Percentiles rank a stretch among this genome's conserved stretches.
phyloP scores from a whole-genome alignment of 208 protist species.

The Novymonas esmeraldas region DNA sequence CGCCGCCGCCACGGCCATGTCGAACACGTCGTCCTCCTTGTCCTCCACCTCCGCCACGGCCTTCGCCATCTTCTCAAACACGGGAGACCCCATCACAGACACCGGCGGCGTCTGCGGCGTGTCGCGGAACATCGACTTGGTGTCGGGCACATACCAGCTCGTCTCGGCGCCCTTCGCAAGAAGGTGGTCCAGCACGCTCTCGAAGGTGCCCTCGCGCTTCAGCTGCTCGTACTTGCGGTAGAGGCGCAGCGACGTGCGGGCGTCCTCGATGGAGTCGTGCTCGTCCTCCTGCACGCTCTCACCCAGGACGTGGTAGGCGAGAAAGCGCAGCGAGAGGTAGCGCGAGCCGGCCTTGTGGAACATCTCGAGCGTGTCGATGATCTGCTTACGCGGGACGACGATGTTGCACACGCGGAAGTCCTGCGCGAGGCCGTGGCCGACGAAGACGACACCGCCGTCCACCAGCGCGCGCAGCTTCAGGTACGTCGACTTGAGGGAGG shows the following conservation, averaged over 20 bases:
- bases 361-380: slow-evolving; percentile 97
- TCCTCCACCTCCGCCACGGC: slow-evolving; percentile 9
- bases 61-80: slow-evolving; percentile 38
- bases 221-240: slow-evolving; percentile 90
- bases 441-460: slow-evolving; percentile 93
- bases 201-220: slow-evolving; percentile 74
- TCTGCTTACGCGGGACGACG: slow-evolving; percentile 93
- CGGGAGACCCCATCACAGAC: slow-evolving; percentile 56
- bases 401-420: slow-evolving; percentile 98
- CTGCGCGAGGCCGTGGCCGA: slow-evolving; percentile 96
- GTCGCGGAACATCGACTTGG: slow-evolving; percentile 52
- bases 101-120: slow-evolving; percentile 42
- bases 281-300: slow-evolving; percentile 95
- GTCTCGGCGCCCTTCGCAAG: slow-evolving; percentile 88
- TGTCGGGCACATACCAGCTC: slow-evolving; percentile 91
- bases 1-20: slow-evolving; percentile 6
- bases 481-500: slow-evolving; percentile 94
- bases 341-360: slow-evolving; percentile 89
- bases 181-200: slow-evolving; percentile 78
- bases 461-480: slow-evolving; percentile 94
- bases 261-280: slow-evolving; percentile 97
- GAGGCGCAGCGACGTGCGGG: slow-evolving; percentile 91
- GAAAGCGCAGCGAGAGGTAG: slow-evolving; percentile 94
- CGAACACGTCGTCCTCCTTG: slow-evolving; percentile 13
- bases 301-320: slow-evolving; percentile 94